Percentiles rank a stretch among this genome's conserved stretches.
These are phyloP conservation scores for Fusarium fujikuroi DNA, from an alignment of 2,329 filamentous ascomycete species.

Conservation along the genomic window DNA sequence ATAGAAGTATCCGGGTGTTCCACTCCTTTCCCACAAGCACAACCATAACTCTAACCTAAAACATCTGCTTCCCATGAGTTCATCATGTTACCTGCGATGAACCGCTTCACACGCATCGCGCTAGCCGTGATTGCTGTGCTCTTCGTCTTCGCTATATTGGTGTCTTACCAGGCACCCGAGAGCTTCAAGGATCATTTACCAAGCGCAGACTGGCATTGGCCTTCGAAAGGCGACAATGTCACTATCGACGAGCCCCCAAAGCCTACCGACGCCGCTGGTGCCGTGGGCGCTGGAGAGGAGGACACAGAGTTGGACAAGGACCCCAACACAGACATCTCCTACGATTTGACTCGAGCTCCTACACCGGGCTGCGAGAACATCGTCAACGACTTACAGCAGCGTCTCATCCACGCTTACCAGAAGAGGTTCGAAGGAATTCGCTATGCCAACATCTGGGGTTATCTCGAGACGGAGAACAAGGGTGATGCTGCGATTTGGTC, in stretches of 20 bases:
- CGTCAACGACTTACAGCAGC: constrained; percentile 44
- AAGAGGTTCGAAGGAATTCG: constrained; percentile 41
- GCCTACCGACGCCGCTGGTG: constrained; percentile 21
- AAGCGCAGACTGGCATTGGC: constrained; percentile 37
- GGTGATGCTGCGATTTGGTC: constrained; percentile 45
- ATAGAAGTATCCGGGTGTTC: constrained; percentile 32
- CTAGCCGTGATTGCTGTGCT: constrained; percentile 40
- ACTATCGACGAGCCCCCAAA: constrained; percentile 14
- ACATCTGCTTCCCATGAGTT: constrained; percentile 19
- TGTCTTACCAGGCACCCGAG: constrained; percentile 36
- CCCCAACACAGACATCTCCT: constrained; percentile 37
- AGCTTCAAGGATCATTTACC: constrained; percentile 31
- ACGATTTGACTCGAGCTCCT: constrained; percentile 36
- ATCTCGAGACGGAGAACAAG: constrained; percentile 46
- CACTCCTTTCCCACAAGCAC: constrained; percentile 20
- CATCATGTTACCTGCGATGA: constrained; percentile 37
- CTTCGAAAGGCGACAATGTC: constrained; percentile 20
- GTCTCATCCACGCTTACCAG: constrained; percentile 41
- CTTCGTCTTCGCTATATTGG: constrained; percentile 32
- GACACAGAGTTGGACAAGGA: constrained; percentile 26
- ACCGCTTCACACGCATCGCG: constrained; percentile 39
- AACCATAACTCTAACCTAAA: not conserved
- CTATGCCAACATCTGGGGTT: constrained; percentile 45
- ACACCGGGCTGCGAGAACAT: constrained; percentile 39
- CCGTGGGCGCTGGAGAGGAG: constrained; percentile 29